A percentile compares a stretch with the other conserved stretches of the same genome.
These are phyloP conservation scores for Botrytis elliptica DNA, from an alignment of 2,329 filamentous ascomycete species.

Conservation along the genomic window DNA sequence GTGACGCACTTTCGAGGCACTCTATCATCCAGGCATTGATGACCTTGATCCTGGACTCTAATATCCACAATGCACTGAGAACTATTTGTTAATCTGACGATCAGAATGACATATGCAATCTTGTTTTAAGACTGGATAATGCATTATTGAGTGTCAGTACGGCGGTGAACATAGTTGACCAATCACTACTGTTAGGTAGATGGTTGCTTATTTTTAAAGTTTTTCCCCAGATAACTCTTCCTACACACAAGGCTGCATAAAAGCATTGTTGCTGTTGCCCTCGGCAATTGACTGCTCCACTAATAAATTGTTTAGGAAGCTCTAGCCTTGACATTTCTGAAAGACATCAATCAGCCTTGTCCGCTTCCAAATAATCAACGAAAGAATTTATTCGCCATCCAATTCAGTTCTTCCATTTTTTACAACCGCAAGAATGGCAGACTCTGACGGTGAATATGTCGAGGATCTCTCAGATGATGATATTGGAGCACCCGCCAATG, in stretches of 20 bases:
- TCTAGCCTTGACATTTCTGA: slow-evolving; percentile 17
- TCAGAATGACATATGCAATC: slow-evolving; percentile 5
- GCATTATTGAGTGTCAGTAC: neutral
- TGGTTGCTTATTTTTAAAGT: neutral
- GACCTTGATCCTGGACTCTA: neutral
- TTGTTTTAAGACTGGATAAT: neutral
- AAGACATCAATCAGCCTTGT: slow-evolving; percentile 22
- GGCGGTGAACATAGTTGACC: neutral
- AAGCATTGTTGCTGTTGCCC: slow-evolving; percentile 3
- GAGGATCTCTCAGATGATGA: slow-evolving; percentile 66
- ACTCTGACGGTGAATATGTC: slow-evolving; percentile 71
- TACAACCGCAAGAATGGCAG: slow-evolving; percentile 54
- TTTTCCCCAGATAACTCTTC: neutral
- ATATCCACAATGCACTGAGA: neutral
- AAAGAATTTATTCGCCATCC: neutral
- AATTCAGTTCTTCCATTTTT: neutral
- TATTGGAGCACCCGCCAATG: slow-evolving; percentile 42
- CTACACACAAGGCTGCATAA: neutral
- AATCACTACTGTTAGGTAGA: neutral
- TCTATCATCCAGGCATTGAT: neutral
- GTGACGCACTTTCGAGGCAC: neutral
- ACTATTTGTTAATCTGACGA: neutral
- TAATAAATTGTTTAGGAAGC: neutral
- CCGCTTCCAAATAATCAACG: neutral
- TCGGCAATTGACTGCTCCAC: slow-evolving; percentile 12